phyloP scores from a whole-genome alignment of 495 filamentous ascomycete species.

The Jackrogersella minutella region DNA sequence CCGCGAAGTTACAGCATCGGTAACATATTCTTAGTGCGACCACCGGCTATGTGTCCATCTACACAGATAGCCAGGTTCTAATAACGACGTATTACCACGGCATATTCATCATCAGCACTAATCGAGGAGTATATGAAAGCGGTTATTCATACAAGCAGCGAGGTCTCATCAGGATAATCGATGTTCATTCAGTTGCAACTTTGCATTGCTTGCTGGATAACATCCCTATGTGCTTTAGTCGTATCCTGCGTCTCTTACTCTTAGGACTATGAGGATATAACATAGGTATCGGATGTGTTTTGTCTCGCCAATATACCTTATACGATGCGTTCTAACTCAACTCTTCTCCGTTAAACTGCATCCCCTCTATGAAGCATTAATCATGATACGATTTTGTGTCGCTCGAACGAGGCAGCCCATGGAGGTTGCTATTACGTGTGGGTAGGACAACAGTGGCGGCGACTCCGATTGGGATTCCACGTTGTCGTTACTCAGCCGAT shows the following conservation, averaged over 20 bases:
- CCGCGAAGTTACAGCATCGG: not conserved
- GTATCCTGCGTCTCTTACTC: not conserved
- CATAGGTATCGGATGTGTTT: too few relatives aligned
- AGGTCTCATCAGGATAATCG: too few relatives aligned
- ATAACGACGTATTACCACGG: too few relatives aligned
- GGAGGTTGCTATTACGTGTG: not conserved
- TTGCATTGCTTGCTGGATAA: too few relatives aligned
- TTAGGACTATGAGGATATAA: not conserved
- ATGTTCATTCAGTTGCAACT: too few relatives aligned
- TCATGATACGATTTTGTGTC: not conserved
- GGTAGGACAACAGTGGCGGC: not conserved
- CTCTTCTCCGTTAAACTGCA: not conserved
- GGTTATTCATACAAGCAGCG: too few relatives aligned
- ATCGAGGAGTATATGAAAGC: too few relatives aligned
- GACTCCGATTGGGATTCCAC: not conserved
- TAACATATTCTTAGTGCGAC: too few relatives aligned
- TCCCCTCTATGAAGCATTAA: not conserved
- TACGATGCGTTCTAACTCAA: not conserved
- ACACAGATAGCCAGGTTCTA: too few relatives aligned
- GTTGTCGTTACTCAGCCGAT: conserved; percentile 9
- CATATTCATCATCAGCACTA: too few relatives aligned
- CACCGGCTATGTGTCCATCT: too few relatives aligned
- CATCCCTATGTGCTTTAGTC: not conserved
- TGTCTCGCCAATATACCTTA: too few relatives aligned
- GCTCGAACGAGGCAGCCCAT: not conserved